A percentile compares a stretch with the other conserved stretches of the same genome.
These are phyloP conservation scores for Populus simonii DNA, from an alignment of 345 rosid species.

Conservation along the genomic window DNA sequence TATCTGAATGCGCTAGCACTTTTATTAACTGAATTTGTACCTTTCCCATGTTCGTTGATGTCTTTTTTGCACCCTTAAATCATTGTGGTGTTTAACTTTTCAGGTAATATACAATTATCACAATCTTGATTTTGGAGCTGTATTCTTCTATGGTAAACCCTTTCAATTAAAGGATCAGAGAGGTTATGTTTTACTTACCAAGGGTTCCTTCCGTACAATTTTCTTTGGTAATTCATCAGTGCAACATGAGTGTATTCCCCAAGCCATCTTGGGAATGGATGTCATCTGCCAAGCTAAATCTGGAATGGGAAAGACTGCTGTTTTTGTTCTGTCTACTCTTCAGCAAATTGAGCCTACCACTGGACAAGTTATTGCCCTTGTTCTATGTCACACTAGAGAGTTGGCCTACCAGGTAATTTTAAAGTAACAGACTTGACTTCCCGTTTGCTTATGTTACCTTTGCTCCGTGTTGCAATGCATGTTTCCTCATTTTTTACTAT, in stretches of 20 bases:
- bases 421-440: neutral
- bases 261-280: conserved; percentile 98
- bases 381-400: conserved; percentile 93
- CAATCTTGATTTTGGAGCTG: conserved; percentile 56
- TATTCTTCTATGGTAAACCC: conserved; percentile 60
- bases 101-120: conserved; percentile 61
- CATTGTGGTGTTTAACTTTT: neutral
- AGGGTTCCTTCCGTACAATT: conserved; percentile 69
- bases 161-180: conserved; percentile 58
- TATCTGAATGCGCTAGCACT: neutral
- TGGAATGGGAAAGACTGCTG: conserved; percentile 99
- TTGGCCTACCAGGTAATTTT: conserved; percentile 83
- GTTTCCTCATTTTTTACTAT: neutral
- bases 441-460: neutral
- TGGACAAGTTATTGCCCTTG: conserved; percentile 92
- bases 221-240: conserved; percentile 87
- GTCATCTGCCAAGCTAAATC: conserved; percentile 99
- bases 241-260: conserved; percentile 99
- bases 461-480: neutral
- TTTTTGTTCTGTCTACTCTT: conserved; percentile 79
- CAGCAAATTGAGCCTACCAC: conserved; percentile 91
- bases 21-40: neutral
- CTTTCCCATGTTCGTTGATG: neutral
- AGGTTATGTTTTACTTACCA: conserved; percentile 70
- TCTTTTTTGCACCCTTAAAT: neutral